Base-by-base conservation (phyloP, 1,284 basidiomycete genomes). In the Ustilago curta region DNA sequence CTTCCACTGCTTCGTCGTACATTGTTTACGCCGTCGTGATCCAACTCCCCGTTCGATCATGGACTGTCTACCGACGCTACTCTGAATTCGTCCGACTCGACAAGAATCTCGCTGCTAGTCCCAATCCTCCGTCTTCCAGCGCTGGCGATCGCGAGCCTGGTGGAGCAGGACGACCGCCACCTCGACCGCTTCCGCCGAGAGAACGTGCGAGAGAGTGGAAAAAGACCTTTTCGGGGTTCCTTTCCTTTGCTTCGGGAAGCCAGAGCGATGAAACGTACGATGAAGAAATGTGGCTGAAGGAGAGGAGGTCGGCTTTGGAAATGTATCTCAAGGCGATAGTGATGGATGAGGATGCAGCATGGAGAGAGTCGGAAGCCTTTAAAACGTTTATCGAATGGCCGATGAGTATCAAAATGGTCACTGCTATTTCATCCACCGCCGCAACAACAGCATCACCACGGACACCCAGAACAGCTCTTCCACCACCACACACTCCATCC, bases 1-100 rank as follows among this genome's bases (percentile, higher is more conserved):
- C 64, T 31, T 35, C 55, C 90, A 56, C 64, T 12, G 58, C 77
- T 19, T 59, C 68, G 4, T 86, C 90, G n/a, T 92, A 95, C 83
- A 88, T 88, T 66, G 92, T 92, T 76, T 95, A 92, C 86, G 89
- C 88, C 66, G 91, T 95, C 80, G 89, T 91, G 69, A 90, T 95
- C 70, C 54, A 65, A 27, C 70, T 82, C 19, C 90, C 92, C 66
- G 91, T 94, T 23, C 91, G 92, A 70, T 91, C 93, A 83, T 97
- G 95, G 95, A 90, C 91, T 47, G 93, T 97, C 87, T 93, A 92
- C 89, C 88, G 92, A 65, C 92, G 95, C 59, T 97, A 97, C 87
- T 95, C 93, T 44, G 94, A 97, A 85, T 97, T 98, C 86, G 90
- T 90, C 77, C 91, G 93, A 71, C 90, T 98, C 23, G 89, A 97